A percentile compares a stretch with the other conserved stretches of the same genome.
These are phyloP conservation scores for Musa itinerans DNA, from an alignment of 176 grass and related monocot species.

Conservation along the genomic window DNA sequence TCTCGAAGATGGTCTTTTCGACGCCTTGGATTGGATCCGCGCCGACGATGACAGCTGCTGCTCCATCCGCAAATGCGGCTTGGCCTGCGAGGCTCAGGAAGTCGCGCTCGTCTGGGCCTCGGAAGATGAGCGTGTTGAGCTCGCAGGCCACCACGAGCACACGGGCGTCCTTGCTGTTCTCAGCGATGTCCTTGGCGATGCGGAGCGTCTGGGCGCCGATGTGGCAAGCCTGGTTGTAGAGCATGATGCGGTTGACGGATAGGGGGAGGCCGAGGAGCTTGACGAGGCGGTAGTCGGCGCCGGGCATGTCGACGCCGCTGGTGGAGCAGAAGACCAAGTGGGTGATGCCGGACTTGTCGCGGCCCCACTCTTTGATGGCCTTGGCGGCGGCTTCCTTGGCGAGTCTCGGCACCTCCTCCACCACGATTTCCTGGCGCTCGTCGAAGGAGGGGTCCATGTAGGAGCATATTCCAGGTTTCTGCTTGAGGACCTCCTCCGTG, in stretches of 20 bases:
- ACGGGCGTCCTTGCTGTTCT: neutral
- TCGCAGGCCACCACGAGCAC: slow-evolving; percentile 1
- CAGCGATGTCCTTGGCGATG: neutral
- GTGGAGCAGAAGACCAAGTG: neutral
- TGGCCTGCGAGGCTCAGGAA: too few relatives aligned
- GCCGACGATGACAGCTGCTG: too few relatives aligned
- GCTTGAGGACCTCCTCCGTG: neutral
- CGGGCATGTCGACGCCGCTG: too few relatives aligned
- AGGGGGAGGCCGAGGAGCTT: neutral
- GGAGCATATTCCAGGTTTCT: neutral
- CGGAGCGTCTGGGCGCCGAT: neutral
- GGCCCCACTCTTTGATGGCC: neutral
- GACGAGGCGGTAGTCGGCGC: neutral
- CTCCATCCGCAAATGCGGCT: too few relatives aligned
- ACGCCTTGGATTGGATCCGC: neutral
- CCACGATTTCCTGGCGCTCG: slow-evolving; percentile 5
- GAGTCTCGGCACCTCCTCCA: neutral
- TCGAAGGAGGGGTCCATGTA: slow-evolving; percentile 3
- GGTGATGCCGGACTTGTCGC: neutral
- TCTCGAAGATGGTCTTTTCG: neutral
- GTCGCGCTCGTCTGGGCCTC: too few relatives aligned
- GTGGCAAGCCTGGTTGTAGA: slow-evolving; percentile 4
- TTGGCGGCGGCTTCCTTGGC: neutral
- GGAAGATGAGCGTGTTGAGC: neutral
- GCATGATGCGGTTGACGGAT: neutral